phyloP scores from a whole-genome alignment of 305 asterid genomes.

The Rubia tinctorum region DNA sequence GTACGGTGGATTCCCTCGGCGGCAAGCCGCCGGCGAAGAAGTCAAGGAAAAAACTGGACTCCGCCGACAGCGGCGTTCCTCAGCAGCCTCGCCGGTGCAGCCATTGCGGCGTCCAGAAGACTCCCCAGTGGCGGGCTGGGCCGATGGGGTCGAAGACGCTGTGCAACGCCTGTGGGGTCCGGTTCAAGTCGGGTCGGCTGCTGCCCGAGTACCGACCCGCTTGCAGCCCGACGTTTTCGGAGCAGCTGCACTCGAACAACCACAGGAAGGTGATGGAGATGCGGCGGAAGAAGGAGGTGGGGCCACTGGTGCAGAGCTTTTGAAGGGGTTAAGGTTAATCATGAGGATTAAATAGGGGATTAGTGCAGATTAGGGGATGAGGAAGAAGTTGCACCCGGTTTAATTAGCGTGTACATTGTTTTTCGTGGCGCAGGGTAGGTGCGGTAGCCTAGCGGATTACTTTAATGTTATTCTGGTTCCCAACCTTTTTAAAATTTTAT shows the following conservation, averaged over 20 bases:
- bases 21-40: slow-evolving; percentile 41
- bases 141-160: slow-evolving; percentile 88
- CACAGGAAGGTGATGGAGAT: slow-evolving; percentile 93
- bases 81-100: slow-evolving; percentile 72
- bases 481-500: too few relatives aligned
- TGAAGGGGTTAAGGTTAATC: slow-evolving; percentile 27
- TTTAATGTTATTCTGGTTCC: slow-evolving; percentile 40
- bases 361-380: slow-evolving; percentile 5
- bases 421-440: slow-evolving; percentile 44
- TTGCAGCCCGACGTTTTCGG: slow-evolving; percentile 81
- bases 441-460: slow-evolving; percentile 47
- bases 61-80: slow-evolving; percentile 10
- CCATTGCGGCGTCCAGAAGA: slow-evolving; percentile 88
- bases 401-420: slow-evolving; percentile 43
- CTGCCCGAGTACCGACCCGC: slow-evolving; percentile 94
- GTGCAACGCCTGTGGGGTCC: slow-evolving; percentile 93
- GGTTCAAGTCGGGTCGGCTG: slow-evolving; percentile 86
- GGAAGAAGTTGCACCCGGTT: slow-evolving; percentile 25
- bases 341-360: slow-evolving; percentile 22
- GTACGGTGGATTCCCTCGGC: slow-evolving; percentile 27
- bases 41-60: slow-evolving; percentile 29
- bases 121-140: slow-evolving; percentile 99
- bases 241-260: slow-evolving; percentile 69
- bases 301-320: slow-evolving; percentile 63
- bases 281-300: slow-evolving; percentile 67